Conservation (phyloP, 352 stramenopile species). For the Phytophthora constricta region DNA sequence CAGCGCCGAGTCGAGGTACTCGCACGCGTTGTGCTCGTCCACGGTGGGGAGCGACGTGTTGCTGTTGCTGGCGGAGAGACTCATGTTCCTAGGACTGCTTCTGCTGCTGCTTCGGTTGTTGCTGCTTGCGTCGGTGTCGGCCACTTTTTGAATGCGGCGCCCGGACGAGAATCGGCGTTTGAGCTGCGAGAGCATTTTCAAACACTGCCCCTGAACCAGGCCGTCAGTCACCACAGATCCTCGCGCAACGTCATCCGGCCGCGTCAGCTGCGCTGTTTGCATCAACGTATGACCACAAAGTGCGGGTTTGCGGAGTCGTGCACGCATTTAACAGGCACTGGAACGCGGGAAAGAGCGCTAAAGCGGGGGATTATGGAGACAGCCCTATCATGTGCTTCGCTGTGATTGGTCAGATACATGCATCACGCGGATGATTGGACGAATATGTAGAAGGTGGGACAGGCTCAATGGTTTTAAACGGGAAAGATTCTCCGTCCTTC, state of each 20-base stretch:
- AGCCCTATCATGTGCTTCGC: no score
- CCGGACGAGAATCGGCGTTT: slow-evolving; percentile 50
- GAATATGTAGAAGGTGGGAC: no score
- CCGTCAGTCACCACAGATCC: slow-evolving; percentile 7
- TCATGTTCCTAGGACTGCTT: slow-evolving; percentile 29
- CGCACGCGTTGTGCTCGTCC: slow-evolving; percentile 66
- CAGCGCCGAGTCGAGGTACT: slow-evolving; percentile 74
- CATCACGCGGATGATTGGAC: no score
- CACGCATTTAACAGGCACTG: background rate
- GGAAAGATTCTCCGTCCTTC: no score
- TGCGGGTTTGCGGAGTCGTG: background rate
- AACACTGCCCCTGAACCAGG: slow-evolving; percentile 11
- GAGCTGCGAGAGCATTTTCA: slow-evolving; percentile 52
- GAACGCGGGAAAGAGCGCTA: no score
- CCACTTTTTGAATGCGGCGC: slow-evolving; percentile 50
- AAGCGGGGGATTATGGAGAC: background rate
- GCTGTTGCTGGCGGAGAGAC: slow-evolving; percentile 39
- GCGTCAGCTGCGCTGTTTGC: slow-evolving; percentile 16
- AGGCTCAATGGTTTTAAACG: no score
- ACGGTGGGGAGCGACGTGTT: slow-evolving; percentile 12
- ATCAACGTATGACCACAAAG: slow-evolving; percentile 32
- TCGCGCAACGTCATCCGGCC: slow-evolving; percentile 6
- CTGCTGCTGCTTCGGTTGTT: slow-evolving; percentile 17
- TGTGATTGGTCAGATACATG: no score
- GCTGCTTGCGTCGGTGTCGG: slow-evolving; percentile 26